These are phyloP conservation scores for Neoscytalidium dimidiatum DNA, from an alignment of 2,329 filamentous ascomycete species.

Conservation along the genomic window DNA sequence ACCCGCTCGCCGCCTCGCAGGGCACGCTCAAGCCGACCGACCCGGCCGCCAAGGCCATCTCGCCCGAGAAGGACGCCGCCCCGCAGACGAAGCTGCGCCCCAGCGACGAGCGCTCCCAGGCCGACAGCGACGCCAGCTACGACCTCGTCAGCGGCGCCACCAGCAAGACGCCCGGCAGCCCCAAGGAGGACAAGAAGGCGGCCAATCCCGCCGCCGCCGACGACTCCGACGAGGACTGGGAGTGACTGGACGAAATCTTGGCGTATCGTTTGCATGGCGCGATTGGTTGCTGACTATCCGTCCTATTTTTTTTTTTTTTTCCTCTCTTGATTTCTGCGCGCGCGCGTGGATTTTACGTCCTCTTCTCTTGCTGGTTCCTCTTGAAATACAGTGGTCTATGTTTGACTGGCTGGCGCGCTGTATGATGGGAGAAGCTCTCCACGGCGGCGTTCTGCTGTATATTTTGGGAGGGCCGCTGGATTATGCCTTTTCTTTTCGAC, in stretches of 20 bases:
- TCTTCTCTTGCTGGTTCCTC: background rate
- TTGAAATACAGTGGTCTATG: background rate
- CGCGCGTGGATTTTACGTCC: no score
- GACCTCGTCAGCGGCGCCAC: constrained; percentile 78
- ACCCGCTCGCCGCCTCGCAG: constrained; percentile 33
- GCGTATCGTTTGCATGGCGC: background rate
- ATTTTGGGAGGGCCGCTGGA: no score
- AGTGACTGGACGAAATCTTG: constrained; percentile 48
- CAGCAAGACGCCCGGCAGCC: constrained; percentile 73
- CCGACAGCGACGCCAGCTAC: constrained; percentile 94
- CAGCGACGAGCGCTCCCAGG: constrained; percentile 73
- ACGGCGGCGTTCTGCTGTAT: no score
- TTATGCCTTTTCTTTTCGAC: no score
- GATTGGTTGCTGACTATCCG: constrained; percentile 12
- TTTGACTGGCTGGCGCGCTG: no score
- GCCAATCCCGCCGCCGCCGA: constrained; percentile 36
- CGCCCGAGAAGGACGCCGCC: constrained; percentile 27
- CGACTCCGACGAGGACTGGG: constrained; percentile 76
- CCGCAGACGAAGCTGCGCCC: constrained; percentile 57
- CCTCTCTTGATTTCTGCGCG: background rate
- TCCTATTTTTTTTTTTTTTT: background rate
- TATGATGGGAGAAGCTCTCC: no score
- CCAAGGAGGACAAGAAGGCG: constrained; percentile 54
- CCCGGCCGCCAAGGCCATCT: constrained; percentile 18
- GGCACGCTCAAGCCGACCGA: constrained; percentile 41